Conservation (phyloP, 148 eudicot species). For the Rhododendron henanense region DNA sequence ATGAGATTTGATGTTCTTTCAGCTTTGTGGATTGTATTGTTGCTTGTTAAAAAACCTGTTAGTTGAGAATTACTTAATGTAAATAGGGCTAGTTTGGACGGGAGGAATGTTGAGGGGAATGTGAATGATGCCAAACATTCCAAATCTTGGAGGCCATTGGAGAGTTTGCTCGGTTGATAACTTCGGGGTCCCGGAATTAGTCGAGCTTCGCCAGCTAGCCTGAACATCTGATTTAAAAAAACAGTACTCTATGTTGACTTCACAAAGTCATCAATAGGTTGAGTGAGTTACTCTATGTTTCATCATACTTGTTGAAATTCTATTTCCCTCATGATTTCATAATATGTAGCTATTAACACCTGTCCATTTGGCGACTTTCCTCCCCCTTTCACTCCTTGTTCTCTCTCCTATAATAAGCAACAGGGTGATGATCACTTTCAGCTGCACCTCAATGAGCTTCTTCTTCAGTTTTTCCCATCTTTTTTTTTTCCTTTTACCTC, state of each 20-base stretch:
- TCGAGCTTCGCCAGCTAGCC: too few relatives aligned
- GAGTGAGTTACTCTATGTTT: background rate
- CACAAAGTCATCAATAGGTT: background rate
- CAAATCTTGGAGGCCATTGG: too few relatives aligned
- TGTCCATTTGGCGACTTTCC: background rate
- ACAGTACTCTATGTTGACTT: too few relatives aligned
- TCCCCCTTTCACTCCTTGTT: background rate
- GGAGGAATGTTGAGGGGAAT: background rate
- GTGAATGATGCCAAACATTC: background rate
- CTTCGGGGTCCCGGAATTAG: too few relatives aligned
- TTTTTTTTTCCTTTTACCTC: background rate
- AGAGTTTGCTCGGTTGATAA: too few relatives aligned
- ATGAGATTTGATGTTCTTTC: background rate
- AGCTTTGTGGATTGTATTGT: background rate
- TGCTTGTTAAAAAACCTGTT: background rate
- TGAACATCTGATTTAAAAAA: too few relatives aligned
- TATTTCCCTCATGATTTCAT: background rate
- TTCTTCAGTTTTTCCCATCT: background rate
- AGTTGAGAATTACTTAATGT: background rate
- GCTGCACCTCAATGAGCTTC: background rate
- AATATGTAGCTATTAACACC: background rate
- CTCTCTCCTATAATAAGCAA: background rate
- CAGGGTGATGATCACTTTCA: background rate
- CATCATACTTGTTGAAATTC: background rate
- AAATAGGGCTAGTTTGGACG: background rate